Percentiles rank a stretch among this genome's conserved stretches.
Evolutionary conservation across 495 filamentous ascomycete species (phyloP).

Genomic region (Penicillium steckii): DNA sequence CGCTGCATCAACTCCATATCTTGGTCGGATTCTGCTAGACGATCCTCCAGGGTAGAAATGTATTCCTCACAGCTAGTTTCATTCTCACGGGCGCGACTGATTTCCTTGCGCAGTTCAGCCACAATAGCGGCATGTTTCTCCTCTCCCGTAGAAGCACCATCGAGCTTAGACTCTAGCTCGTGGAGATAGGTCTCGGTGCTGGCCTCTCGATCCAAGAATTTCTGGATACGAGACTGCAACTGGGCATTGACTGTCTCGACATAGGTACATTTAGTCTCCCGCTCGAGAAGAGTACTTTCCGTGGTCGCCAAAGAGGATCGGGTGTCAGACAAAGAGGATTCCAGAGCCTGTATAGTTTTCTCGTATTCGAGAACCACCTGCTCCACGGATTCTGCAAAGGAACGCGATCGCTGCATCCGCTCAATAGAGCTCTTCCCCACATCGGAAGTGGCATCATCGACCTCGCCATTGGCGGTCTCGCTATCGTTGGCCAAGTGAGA

Average conservation of each 20-base stretch:
- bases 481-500: conserved; percentile 88
- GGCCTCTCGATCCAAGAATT: conserved; percentile 82
- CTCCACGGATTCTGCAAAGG: conserved; percentile 92
- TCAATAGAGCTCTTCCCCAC: conserved; percentile 81
- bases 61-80: conserved; percentile 91
- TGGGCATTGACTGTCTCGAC: conserved; percentile 89
- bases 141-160: conserved; percentile 86
- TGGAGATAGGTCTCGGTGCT: conserved; percentile 90
- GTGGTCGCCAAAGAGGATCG: conserved; percentile 77
- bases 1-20: conserved; percentile 96
- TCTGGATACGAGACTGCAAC: conserved; percentile 82
- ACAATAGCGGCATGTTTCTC: conserved; percentile 87
- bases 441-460: conserved; percentile 55
- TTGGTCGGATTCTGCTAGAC: conserved; percentile 92
- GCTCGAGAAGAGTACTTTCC: conserved; percentile 85
- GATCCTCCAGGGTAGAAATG: conserved; percentile 94
- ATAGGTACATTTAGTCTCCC: conserved; percentile 89
- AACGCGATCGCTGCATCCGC: conserved; percentile 87
- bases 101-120: conserved; percentile 85
- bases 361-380: conserved; percentile 97
- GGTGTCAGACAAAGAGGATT: conserved; percentile 88
- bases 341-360: conserved; percentile 93
- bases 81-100: conserved; percentile 84
- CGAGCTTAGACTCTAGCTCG: conserved; percentile 84
- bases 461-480: conserved; percentile 55